Evolutionary conservation across 2,329 filamentous ascomycete species (phyloP), one percentile per base, ranked within the genome.

Genomic region (Tolypocladium ophioglossoides): DNA sequence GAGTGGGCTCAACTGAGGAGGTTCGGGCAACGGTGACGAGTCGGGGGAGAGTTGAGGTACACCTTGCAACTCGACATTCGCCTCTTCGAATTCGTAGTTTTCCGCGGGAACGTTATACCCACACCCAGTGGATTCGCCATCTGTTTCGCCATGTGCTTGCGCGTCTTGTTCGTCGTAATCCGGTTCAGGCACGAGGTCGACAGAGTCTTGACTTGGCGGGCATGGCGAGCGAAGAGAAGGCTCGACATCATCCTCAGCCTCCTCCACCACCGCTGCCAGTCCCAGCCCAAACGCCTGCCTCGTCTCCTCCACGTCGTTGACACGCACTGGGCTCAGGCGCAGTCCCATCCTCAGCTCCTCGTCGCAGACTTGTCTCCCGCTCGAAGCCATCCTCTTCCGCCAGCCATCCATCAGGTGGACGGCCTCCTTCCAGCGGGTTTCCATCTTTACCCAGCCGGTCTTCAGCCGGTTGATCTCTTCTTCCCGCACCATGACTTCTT

Each of bases 361-460:
- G 53, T 85, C 74, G 62, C 88, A 84, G 59, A 92, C 82, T 0
- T 85, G 82, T 56, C 84, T 79, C 6, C 86, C 86, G 59, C 80
- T 84, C 52, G 78, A 78, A 18, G 82, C 82, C 81, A 96, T 90
- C 44, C 89, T 81, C 66, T 84, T 86, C 57, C 91, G 85, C 92
- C 94, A 97, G 37, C 87, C 85, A 59, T 96, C 89, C 75, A 99
- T 95, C 72, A 99, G 83, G 38, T 83, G 79, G 14, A 97, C 85
- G 1, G 94, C 89, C 66, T 97, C 92, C 59, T 84, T 85, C 90
- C 94, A 96, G 52, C 91, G 82, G 24, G 76, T 80, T 69, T 97
- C 91, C 89, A 97, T 96, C 70, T 87, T 91, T 67, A 95, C 88
- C 86, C 92, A 95, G 18, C 91, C 90, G 54, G 87, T 82, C 53